Evolutionary conservation across 805 yeast genomes (phyloP).

Genomic region (Tanozyma kutaoensis): DNA sequence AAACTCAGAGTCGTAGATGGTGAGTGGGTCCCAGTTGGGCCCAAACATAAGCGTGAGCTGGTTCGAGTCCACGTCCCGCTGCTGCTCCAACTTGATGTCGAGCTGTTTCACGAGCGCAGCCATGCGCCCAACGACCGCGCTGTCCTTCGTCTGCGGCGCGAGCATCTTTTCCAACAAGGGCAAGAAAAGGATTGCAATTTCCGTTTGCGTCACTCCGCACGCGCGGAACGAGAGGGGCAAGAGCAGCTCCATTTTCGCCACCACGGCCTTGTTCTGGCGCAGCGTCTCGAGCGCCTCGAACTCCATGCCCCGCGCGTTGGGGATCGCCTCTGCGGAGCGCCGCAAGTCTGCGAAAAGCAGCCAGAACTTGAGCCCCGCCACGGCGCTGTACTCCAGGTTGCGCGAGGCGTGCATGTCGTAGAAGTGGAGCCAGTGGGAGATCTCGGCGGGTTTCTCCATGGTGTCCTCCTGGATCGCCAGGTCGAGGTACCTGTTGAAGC

Average conservation of each 20-base stretch:
- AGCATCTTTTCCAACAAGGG: constrained; percentile 20
- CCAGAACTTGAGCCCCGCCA: constrained; percentile 50
- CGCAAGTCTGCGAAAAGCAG: constrained; percentile 53
- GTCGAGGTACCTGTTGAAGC: constrained; percentile 53
- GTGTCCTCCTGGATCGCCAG: constrained; percentile 49
- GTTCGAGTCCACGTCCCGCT: constrained; percentile 20
- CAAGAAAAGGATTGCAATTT: constrained; percentile 15
- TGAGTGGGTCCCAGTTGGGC: constrained; percentile 23
- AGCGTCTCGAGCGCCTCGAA: constrained; percentile 25
- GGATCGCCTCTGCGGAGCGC: constrained; percentile 26
- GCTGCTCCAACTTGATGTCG: constrained; percentile 23
- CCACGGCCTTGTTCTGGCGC: constrained; percentile 17
- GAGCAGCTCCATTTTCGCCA: constrained; percentile 14
- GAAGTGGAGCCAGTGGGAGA: constrained; percentile 70
- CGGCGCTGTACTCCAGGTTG: constrained; percentile 32
- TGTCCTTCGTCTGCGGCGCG: constrained; percentile 15
- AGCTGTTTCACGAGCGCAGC: constrained; percentile 24
- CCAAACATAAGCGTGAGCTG: constrained; percentile 12
- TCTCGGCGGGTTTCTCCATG: constrained; percentile 39
- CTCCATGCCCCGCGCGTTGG: constrained; percentile 19
- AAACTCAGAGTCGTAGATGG: constrained; percentile 10
- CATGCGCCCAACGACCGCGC: constrained; percentile 18
- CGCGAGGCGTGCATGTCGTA: constrained; percentile 30
- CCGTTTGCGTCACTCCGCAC: constrained; percentile 8
- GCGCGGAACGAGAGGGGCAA: constrained; percentile 15